These are phyloP conservation scores for Hemileccinum rubropunctum DNA, from an alignment of 768 basidiomycete genomes.

Conservation along the genomic window DNA sequence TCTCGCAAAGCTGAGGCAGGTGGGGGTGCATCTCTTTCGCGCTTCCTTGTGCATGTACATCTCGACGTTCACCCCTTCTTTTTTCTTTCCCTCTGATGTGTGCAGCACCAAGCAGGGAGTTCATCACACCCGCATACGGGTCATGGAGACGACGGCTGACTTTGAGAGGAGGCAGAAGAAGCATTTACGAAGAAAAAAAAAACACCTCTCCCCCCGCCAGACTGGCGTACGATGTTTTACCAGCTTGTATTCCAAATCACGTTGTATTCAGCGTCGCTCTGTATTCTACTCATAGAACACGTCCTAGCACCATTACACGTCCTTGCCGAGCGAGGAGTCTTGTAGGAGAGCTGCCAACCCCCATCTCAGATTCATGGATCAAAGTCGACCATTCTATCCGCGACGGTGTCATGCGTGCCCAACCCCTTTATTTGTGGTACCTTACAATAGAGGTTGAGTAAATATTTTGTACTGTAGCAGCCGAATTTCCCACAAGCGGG, in stretches of 20 bases:
- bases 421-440: slow-evolving; percentile 78
- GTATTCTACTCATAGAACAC: no score
- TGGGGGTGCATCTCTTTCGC: slow-evolving; percentile 26
- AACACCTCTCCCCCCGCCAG: no score
- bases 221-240: no score
- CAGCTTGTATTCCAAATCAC: no score
- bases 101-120: slow-evolving; percentile 24
- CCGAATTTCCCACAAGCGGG: slow-evolving; percentile 16
- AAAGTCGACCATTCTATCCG: slow-evolving; percentile 61
- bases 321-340: no score
- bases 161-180: no score
- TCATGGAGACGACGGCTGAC: background rate
- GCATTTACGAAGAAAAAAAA: no score
- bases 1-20: slow-evolving; percentile 85
- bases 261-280: no score
- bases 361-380: slow-evolving; percentile 54
- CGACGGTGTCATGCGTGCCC: slow-evolving; percentile 54
- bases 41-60: background rate
- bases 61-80: background rate
- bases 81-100: background rate
- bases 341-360: slow-evolving; percentile 35
- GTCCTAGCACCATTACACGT: no score
- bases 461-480: no score
- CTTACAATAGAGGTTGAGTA: slow-evolving; percentile 16
- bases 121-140: background rate